Percentiles rank a stretch among this genome's conserved stretches.
These are phyloP conservation scores for Berberis thunbergii DNA, from an alignment of 164 flowering plant species.

Conservation along the genomic window DNA sequence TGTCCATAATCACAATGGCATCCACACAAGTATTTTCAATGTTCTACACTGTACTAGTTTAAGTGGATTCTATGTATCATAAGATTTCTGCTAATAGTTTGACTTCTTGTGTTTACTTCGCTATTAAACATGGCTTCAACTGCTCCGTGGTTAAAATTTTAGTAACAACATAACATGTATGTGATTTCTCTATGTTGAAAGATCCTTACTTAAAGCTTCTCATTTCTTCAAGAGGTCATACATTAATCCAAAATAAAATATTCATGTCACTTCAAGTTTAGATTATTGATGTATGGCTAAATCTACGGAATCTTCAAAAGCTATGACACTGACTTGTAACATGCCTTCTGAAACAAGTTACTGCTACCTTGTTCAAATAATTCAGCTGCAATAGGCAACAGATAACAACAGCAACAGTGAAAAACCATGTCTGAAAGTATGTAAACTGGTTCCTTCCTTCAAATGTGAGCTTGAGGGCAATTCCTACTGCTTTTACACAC, in stretches of 20 bases:
- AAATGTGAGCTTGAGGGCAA: slow-evolving; percentile 71
- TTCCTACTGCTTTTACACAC: slow-evolving; percentile 78
- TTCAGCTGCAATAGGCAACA: slow-evolving; percentile 55
- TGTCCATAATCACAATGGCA: no score
- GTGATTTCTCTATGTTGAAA: no score
- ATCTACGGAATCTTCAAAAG: background rate
- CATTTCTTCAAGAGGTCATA: background rate
- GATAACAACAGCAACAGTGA: slow-evolving; percentile 35
- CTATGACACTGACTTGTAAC: background rate
- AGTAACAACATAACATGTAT: no score
- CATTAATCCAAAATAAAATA: background rate
- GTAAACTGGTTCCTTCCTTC: slow-evolving; percentile 56
- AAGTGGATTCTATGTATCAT: no score
- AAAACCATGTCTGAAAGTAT: slow-evolving; percentile 71
- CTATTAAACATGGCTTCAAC: no score
- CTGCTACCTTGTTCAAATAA: slow-evolving; percentile 72
- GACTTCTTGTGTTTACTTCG: no score
- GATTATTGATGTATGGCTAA: background rate
- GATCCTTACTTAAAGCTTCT: background rate
- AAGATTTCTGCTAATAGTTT: no score
- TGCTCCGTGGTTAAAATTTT: no score
- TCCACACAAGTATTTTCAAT: no score
- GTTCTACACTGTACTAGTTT: no score
- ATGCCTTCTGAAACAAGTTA: background rate
- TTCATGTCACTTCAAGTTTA: background rate